These are phyloP conservation scores for Thermochaetoides thermophila DNA, from an alignment of 495 filamentous ascomycete genomes.

Conservation along the genomic window DNA sequence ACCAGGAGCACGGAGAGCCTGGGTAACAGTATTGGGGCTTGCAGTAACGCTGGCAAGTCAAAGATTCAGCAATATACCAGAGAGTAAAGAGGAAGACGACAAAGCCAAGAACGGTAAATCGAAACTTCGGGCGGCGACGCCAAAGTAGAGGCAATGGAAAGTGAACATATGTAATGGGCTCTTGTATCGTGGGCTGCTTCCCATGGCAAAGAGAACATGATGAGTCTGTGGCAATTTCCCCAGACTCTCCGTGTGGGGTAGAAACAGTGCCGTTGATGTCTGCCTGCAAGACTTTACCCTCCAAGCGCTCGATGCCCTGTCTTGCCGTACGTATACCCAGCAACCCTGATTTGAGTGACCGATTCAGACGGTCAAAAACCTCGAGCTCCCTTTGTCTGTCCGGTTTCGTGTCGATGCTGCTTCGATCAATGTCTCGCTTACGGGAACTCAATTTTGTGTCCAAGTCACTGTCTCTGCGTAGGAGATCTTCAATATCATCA, in stretches of 20 bases:
- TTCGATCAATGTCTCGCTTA: slow-evolving; percentile 4
- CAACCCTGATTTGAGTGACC: slow-evolving; percentile 42
- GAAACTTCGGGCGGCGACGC: slow-evolving; percentile 28
- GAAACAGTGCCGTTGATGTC: slow-evolving; percentile 19
- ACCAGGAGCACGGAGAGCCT: slow-evolving; percentile 29
- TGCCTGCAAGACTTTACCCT: slow-evolving; percentile 38
- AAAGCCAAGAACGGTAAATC: slow-evolving; percentile 44
- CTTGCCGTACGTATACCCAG: slow-evolving; percentile 52
- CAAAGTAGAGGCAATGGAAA: slow-evolving; percentile 48
- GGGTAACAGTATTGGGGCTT: slow-evolving; percentile 38
- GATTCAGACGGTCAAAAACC: slow-evolving; percentile 41
- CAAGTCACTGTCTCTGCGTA: no score
- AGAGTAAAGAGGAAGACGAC: slow-evolving; percentile 28
- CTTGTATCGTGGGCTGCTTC: background rate
- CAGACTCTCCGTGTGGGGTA: no score
- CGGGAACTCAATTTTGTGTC: background rate
- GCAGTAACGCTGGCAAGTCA: slow-evolving; percentile 48
- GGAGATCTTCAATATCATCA: slow-evolving; percentile 35
- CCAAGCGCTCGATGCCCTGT: slow-evolving; percentile 50
- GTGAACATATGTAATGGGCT: slow-evolving; percentile 18
- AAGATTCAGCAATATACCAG: slow-evolving; percentile 46
- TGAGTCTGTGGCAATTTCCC: background rate
- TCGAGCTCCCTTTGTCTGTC: slow-evolving; percentile 35
- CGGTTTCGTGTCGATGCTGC: slow-evolving; percentile 7
- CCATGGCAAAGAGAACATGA: slow-evolving; percentile 7